Evolutionary conservation across 371 early-diverging fungal species (phyloP).

Genomic region (Haplosporangium sp.): DNA sequence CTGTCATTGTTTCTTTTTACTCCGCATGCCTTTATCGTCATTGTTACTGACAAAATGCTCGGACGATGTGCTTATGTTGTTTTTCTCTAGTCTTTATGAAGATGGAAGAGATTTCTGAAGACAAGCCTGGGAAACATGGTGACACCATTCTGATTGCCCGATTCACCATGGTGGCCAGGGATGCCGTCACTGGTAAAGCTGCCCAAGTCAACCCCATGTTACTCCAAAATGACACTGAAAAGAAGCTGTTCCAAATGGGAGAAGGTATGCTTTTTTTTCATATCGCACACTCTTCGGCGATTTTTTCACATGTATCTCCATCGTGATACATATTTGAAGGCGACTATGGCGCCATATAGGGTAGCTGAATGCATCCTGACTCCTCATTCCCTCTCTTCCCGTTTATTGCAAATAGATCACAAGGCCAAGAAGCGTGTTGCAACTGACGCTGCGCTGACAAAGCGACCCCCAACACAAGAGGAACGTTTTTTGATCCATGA

Average conservation of each 20-base stretch:
- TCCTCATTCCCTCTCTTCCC: background rate
- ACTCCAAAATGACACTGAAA: conserved; percentile 78
- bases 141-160: conserved; percentile 82
- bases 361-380: too few relatives aligned
- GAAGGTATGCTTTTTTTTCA: conserved; percentile 52
- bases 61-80: background rate
- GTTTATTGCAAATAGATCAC: conserved; percentile 47
- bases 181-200: conserved; percentile 77
- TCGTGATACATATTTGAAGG: background rate
- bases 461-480: conserved; percentile 82
- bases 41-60: too few relatives aligned
- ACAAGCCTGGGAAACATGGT: conserved; percentile 27
- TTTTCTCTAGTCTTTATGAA: conserved; percentile 69
- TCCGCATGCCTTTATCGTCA: too few relatives aligned
- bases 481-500: conserved; percentile 87
- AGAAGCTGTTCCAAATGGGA: conserved; percentile 77
- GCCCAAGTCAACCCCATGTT: conserved; percentile 80
- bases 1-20: too few relatives aligned
- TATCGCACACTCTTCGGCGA: background rate
- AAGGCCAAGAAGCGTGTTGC: conserved; percentile 76
- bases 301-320: background rate
- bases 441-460: conserved; percentile 67
- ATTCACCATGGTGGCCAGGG: conserved; percentile 96
- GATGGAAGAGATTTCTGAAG: conserved; percentile 64
- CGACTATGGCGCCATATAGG: too few relatives aligned